Conservation (phyloP, 371 early-diverging fungal species). For the Mortierella sp. region DNA sequence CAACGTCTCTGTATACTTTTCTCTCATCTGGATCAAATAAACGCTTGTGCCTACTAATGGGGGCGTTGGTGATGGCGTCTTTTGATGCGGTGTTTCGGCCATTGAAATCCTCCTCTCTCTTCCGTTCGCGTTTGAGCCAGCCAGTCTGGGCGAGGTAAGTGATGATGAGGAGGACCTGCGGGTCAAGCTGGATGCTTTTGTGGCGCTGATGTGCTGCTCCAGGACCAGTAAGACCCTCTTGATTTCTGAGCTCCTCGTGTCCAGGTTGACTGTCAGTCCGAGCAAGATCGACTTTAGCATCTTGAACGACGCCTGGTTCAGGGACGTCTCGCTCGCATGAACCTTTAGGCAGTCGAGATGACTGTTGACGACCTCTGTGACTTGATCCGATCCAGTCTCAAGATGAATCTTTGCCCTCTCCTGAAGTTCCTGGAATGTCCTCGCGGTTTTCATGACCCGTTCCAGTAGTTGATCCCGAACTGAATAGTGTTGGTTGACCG, state of each 20-base stretch:
- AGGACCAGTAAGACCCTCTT: conserved; percentile 36
- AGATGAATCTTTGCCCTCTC: conserved; percentile 44
- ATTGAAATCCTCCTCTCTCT: conserved; percentile 24
- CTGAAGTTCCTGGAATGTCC: conserved; percentile 46
- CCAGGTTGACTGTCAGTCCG: conserved; percentile 43
- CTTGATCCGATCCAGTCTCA: conserved; percentile 48
- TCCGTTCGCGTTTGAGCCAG: background rate
- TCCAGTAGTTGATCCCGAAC: conserved; percentile 47
- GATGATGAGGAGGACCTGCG: conserved; percentile 13
- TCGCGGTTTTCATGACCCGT: conserved; percentile 46
- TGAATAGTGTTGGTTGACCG: conserved; percentile 51
- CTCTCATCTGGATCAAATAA: conserved; percentile 32
- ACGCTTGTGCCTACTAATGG: conserved; percentile 19
- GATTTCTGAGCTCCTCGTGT: conserved; percentile 51
- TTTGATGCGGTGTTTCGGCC: conserved; percentile 27
- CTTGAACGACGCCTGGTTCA: conserved; percentile 27
- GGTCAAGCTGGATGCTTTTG: background rate
- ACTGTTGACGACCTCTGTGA: conserved; percentile 28
- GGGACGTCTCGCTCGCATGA: conserved; percentile 25
- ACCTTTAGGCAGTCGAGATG: conserved; percentile 41
- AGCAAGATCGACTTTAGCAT: conserved; percentile 44
- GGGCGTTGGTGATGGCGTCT: conserved; percentile 18
- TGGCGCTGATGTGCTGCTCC: conserved; percentile 30
- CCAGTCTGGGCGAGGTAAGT: conserved; percentile 26
- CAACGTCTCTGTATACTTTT: conserved; percentile 35